A percentile compares a stretch with the other conserved stretches of the same genome.
phyloP scores from a whole-genome alignment of 1,284 basidiomycete genomes.

The Sporisorium graminicola region DNA sequence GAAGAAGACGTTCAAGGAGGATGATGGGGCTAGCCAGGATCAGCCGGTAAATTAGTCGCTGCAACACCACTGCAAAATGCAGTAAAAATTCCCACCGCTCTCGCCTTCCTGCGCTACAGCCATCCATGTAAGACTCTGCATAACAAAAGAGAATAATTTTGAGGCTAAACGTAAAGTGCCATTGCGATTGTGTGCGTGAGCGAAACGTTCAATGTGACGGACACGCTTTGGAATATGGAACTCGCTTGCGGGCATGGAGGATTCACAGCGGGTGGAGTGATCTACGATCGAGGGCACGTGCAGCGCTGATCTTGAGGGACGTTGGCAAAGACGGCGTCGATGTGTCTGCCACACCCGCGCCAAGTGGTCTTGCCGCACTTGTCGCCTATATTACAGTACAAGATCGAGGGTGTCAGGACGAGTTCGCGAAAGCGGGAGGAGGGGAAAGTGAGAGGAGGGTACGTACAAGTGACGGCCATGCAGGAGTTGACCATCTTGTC shows the following conservation, averaged over 20 bases:
- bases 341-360: conserved; percentile 52
- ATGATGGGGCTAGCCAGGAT: conserved; percentile 53
- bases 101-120: background rate
- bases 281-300: conserved; percentile 47
- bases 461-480: conserved; percentile 52
- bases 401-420: background rate
- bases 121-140: background rate
- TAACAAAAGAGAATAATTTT: background rate
- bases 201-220: no score
- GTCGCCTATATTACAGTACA: conserved; percentile 27
- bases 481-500: conserved; percentile 42
- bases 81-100: conserved; percentile 35
- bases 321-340: conserved; percentile 47
- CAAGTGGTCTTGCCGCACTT: conserved; percentile 61
- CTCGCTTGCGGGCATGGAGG: no score
- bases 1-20: conserved; percentile 39
- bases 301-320: conserved; percentile 46
- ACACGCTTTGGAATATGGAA: no score
- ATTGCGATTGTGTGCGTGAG: background rate
- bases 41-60: conserved; percentile 51
- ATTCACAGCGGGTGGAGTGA: background rate
- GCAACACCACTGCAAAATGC: background rate
- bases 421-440: background rate
- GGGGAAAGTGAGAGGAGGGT: background rate
- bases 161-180: background rate